A percentile compares a stretch with the other conserved stretches of the same genome.
Conservation (phyloP, 768 basidiomycete species). For the Hirschioporus abietinus region DNA sequence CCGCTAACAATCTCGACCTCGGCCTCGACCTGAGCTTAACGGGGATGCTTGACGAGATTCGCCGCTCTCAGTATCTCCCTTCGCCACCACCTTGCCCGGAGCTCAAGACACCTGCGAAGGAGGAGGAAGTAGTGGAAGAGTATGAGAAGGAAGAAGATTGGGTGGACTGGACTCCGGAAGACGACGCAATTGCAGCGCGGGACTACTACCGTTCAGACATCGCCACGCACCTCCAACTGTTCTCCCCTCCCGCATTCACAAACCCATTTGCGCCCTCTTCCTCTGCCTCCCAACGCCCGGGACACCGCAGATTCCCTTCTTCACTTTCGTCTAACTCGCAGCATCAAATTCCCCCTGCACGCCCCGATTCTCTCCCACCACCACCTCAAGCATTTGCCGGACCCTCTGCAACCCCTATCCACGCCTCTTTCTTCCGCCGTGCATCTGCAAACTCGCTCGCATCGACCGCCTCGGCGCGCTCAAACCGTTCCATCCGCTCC, state of each 20-base stretch:
- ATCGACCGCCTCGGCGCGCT: not conserved
- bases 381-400: not conserved
- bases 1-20: not conserved
- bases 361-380: constrained; percentile 1
- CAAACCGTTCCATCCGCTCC: constrained; percentile 1
- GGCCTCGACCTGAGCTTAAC: constrained; percentile 1
- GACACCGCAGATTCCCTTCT: not conserved
- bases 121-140: not conserved
- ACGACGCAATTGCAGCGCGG: not conserved
- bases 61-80: not conserved
- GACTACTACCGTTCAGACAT: constrained; percentile 4
- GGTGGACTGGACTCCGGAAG: constrained; percentile 1
- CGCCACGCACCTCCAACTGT: constrained; percentile 1
- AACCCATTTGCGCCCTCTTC: not conserved
- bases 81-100: not conserved
- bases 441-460: constrained; percentile 1
- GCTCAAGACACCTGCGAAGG: not conserved
- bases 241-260: constrained; percentile 3
- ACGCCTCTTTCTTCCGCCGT: constrained; percentile 1
- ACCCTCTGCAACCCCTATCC: not conserved
- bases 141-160: not conserved
- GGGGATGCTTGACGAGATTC: not conserved
- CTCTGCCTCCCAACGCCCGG: not conserved
- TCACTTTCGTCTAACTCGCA: not conserved
- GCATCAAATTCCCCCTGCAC: not conserved